Conservation (phyloP, 2,329 filamentous ascomycete species). For the Ophiostoma sp. region DNA sequence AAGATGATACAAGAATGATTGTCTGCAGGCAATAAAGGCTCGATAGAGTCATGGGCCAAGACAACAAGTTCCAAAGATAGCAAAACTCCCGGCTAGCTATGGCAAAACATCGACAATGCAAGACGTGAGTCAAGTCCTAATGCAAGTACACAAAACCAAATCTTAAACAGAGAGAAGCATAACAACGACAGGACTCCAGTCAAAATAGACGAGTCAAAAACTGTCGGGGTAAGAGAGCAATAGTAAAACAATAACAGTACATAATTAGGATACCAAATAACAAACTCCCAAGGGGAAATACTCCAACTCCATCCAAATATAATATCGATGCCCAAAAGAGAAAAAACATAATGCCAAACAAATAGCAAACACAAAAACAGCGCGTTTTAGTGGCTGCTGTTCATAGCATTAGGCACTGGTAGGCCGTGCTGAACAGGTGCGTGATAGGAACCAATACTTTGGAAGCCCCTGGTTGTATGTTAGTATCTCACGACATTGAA, state of each 20-base stretch:
- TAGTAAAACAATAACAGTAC: background rate
- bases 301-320: background rate
- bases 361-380: background rate
- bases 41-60: background rate
- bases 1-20: background rate
- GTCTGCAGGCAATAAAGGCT: background rate
- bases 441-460: slow-evolving; percentile 60
- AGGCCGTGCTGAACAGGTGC: slow-evolving; percentile 48
- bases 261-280: background rate
- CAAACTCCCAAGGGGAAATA: background rate
- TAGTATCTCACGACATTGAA: background rate
- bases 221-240: background rate
- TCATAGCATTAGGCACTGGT: slow-evolving; percentile 40
- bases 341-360: background rate
- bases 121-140: background rate
- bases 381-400: slow-evolving; percentile 31
- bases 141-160: background rate
- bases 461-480: slow-evolving; percentile 49
- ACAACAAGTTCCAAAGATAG: background rate
- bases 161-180: background rate
- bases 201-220: background rate
- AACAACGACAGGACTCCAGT: background rate
- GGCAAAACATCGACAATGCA: background rate
- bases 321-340: background rate
- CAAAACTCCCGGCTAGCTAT: background rate